Conservation (phyloP, 495 filamentous ascomycete species). For the Ascobolus immersus region DNA sequence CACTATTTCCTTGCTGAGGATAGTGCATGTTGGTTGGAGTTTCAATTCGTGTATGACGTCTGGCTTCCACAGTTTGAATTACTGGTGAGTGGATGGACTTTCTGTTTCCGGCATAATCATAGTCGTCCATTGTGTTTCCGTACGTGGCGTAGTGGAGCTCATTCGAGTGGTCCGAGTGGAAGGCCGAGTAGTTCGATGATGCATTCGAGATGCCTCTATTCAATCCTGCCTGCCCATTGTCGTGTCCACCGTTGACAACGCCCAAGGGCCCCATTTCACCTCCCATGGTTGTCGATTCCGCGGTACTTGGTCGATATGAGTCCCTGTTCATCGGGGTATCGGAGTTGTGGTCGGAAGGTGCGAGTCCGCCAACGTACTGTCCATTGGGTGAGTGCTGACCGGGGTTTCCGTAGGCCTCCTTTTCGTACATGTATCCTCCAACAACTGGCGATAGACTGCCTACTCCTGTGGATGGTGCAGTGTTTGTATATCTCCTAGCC, state of each 20-base stretch:
- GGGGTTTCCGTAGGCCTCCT: too few relatives aligned
- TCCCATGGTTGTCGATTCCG: too few relatives aligned
- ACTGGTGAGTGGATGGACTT: constrained; percentile 31
- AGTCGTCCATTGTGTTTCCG: constrained; percentile 18
- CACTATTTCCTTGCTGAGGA: constrained; percentile 69
- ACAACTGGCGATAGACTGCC: too few relatives aligned
- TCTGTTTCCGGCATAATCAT: constrained; percentile 27
- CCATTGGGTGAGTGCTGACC: too few relatives aligned
- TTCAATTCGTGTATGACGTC: constrained; percentile 82
- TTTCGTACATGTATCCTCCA: too few relatives aligned
- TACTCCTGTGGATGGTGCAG: constrained; percentile 5
- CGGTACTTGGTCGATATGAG: constrained; percentile 30
- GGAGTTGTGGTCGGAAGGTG: too few relatives aligned
- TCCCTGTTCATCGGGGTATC: too few relatives aligned
- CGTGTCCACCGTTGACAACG: too few relatives aligned
- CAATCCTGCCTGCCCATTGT: too few relatives aligned
- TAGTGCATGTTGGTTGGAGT: constrained; percentile 46
- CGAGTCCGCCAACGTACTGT: too few relatives aligned
- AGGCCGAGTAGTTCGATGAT: constrained; percentile 79
- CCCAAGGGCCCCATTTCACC: too few relatives aligned
- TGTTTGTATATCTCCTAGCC: constrained; percentile 23
- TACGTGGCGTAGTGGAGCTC: constrained; percentile 28
- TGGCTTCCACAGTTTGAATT: constrained; percentile 75
- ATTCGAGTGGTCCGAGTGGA: constrained; percentile 59
- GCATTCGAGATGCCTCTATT: constrained; percentile 86